Evolutionary conservation across 164 flowering plant species (phyloP), one percentile per base, ranked within the genome.

Genomic region (Brasenia schreberi): DNA sequence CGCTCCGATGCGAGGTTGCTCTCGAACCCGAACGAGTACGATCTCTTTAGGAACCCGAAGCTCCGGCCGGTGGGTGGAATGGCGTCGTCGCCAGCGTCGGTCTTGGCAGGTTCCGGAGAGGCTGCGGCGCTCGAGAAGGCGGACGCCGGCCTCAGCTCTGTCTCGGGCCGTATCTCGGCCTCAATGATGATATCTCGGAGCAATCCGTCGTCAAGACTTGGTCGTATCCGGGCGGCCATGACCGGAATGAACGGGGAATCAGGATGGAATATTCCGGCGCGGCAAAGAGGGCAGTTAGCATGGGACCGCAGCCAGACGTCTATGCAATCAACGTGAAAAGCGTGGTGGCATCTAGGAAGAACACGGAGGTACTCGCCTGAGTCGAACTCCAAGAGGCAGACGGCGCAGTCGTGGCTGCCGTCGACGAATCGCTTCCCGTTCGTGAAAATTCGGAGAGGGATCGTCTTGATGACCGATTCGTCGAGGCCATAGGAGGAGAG

Each of bases 241-340:
- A 89, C 18, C 7, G 97, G 97, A 14, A 81, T 69, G 68, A 94
- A 89, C 12, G 97, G 98, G 19, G 97, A 85, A 18, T 78, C 81
- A 18, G 80, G 77, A 1, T 77, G 81, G 73, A 87, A 77, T 5
- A 94, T 81, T 11, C 84, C 86, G 52, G 95, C 88, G 6, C 99
- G 88, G 76, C 99, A 95, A 18, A 95, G 85, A 0, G 99, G 99
- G 67, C 97, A 95, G 71, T 83, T 89, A n/a, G 96, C 96, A 77
- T 95, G 96, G 3, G 94, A 85, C 43, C 90, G 71, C 0, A 95
- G 85, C 99, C 99, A 95, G 6, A 84, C 75, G 53, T 95, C 97
- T 62, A 95, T 95, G 70, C 99, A 95, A 43, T 95, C 97, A 1
- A 89, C 87, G 74, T 95, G 99, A 65, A 95, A 95, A 0, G 87